phyloP scores from a whole-genome alignment of 1,139 yeast species.

The Candida buenavistaensis region DNA sequence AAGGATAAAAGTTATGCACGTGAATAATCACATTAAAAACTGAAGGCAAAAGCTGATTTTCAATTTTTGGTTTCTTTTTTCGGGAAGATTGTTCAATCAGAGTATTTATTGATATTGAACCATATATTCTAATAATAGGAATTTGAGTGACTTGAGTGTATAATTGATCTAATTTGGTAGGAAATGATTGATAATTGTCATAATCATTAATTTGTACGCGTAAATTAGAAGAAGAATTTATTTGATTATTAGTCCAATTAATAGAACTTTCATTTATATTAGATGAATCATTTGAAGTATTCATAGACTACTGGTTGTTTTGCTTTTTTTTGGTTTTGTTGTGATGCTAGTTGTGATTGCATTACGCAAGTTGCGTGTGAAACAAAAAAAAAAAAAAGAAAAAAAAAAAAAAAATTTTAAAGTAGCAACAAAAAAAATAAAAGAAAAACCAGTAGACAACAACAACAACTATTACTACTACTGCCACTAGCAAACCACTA shows the following conservation, averaged over 20 bases:
- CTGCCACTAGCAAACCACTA: too few relatives aligned
- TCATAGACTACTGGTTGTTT: slow-evolving; percentile 1
- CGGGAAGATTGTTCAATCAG: slow-evolving; percentile 1
- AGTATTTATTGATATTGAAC: slow-evolving; percentile 44
- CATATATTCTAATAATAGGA: slow-evolving; percentile 79
- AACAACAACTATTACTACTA: too few relatives aligned
- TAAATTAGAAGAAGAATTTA: slow-evolving; percentile 9
- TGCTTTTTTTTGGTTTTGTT: too few relatives aligned
- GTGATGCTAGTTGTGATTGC: too few relatives aligned
- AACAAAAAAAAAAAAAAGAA: not conserved
- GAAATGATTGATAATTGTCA: slow-evolving; percentile 60
- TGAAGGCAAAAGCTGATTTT: slow-evolving; percentile 3
- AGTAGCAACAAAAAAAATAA: too few relatives aligned
- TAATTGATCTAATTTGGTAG: slow-evolving; percentile 35
- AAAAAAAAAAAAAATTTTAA: not conserved
- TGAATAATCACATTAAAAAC: slow-evolving; percentile 49
- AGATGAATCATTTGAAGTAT: slow-evolving; percentile 4
- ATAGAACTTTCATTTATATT: slow-evolving; percentile 9
- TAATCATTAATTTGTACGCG: slow-evolving; percentile 53
- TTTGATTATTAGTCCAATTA: slow-evolving; percentile 9
- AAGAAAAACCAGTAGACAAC: too few relatives aligned
- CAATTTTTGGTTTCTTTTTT: slow-evolving; percentile 9
- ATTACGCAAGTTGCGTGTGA: too few relatives aligned
- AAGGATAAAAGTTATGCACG: slow-evolving; percentile 84
- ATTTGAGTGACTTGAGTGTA: slow-evolving; percentile 46